These are phyloP conservation scores for Dendrothele bispora DNA, from an alignment of 768 basidiomycete genomes.

Conservation along the genomic window DNA sequence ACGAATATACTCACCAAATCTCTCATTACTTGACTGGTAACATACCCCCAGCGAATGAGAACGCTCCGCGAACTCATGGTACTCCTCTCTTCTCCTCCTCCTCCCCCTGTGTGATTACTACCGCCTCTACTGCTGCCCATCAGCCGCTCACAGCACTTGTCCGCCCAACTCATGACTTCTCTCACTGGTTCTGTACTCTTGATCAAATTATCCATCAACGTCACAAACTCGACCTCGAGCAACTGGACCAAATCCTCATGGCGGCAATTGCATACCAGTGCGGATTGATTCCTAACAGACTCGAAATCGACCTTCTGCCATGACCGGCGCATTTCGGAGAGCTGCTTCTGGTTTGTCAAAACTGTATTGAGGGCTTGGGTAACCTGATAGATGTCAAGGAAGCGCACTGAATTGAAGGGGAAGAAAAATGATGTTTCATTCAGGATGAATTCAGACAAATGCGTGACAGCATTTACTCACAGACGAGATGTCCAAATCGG, in stretches of 20 bases:
- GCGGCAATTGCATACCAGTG: conserved; percentile 89
- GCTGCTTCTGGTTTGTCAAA: conserved; percentile 82
- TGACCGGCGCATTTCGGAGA: conserved; percentile 82
- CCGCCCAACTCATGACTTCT: conserved; percentile 90
- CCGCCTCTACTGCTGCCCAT: conserved; percentile 68
- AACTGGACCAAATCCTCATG: conserved; percentile 87
- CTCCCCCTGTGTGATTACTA: too few relatives aligned
- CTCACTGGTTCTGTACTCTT: conserved; percentile 80
- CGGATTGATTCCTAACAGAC: conserved; percentile 90
- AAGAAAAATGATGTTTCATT: conserved; percentile 8
- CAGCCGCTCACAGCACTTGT: conserved; percentile 82
- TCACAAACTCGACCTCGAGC: conserved; percentile 81
- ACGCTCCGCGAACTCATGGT: conserved; percentile 86
- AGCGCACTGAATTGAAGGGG: conserved; percentile 60
- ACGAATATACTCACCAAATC: conserved; percentile 76
- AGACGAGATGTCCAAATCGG: conserved; percentile 86
- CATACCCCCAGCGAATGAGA: conserved; percentile 90
- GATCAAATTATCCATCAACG: conserved; percentile 67
- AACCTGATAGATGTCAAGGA: conserved; percentile 90
- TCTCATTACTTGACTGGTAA: conserved; percentile 90
- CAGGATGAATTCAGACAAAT: conserved; percentile 5
- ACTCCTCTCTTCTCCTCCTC: conserved; percentile 71
- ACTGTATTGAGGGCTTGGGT: conserved; percentile 89
- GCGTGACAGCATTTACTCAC: too few relatives aligned
- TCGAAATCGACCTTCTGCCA: conserved; percentile 91